These are phyloP conservation scores for Coelastrella sp. DNA, from an alignment of 139 green algal genomes.

Conservation along the genomic window DNA sequence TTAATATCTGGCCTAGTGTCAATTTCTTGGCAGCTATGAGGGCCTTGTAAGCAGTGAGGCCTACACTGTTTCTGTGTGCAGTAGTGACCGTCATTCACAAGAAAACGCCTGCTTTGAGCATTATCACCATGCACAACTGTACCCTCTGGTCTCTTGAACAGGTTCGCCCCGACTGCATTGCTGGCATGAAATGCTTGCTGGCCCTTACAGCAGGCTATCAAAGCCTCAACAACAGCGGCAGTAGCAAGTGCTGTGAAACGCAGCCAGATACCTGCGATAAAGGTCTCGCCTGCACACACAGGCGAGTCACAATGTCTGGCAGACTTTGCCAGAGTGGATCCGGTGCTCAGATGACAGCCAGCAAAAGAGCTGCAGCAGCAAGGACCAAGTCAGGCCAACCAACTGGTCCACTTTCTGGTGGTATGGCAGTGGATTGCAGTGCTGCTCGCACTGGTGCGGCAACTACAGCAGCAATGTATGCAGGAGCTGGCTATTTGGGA, in stretches of 20 bases:
- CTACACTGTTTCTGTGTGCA: too few species aligned
- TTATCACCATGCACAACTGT: background rate
- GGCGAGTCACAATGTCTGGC: background rate
- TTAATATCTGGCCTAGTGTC: background rate
- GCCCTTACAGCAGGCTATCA: conserved; percentile 34
- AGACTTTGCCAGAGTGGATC: background rate
- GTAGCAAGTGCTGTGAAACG: background rate
- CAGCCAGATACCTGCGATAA: background rate
- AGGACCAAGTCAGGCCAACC: background rate
- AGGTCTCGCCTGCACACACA: background rate
- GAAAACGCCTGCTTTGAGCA: background rate
- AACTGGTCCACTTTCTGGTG: background rate
- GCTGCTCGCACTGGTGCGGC: background rate
- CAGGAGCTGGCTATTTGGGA: conserved; percentile 11
- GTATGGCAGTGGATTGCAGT: background rate
- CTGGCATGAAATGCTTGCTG: conserved; percentile 49
- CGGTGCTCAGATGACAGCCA: background rate
- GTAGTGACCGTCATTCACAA: background rate
- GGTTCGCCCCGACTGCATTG: conserved; percentile 69
- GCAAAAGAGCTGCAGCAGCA: background rate
- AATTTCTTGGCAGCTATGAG: too few species aligned
- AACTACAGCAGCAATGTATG: conserved; percentile 15
- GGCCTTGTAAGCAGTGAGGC: too few species aligned
- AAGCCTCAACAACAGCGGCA: background rate
- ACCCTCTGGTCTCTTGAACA: background rate